Percentiles rank a stretch among this genome's conserved stretches.
These are phyloP conservation scores for Calonectria henricotiae DNA, from an alignment of 2,329 filamentous ascomycete genomes.

Conservation along the genomic window DNA sequence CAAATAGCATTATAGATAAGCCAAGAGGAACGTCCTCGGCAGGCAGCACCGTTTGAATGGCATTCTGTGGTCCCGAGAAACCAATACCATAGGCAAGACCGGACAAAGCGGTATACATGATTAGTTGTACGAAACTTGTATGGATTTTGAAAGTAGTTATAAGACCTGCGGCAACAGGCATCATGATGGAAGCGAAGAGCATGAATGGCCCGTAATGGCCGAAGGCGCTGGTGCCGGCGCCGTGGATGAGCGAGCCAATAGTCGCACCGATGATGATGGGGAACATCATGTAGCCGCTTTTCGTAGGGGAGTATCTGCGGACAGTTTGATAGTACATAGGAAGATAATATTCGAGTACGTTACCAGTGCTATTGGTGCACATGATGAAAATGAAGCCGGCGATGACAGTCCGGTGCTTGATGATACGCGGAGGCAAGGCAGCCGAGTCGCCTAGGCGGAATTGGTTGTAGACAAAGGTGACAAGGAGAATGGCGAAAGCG, in stretches of 20 bases:
- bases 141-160: slow-evolving; percentile 36
- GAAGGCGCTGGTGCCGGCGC: slow-evolving; percentile 31
- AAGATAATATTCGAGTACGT: slow-evolving; percentile 56
- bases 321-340: slow-evolving; percentile 63
- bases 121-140: slow-evolving; percentile 25
- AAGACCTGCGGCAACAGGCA: slow-evolving; percentile 32
- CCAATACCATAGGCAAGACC: slow-evolving; percentile 40
- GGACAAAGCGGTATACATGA: slow-evolving; percentile 31
- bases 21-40: slow-evolving; percentile 41
- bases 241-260: slow-evolving; percentile 36
- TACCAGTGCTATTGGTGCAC: slow-evolving; percentile 56
- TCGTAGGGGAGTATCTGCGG: slow-evolving; percentile 57
- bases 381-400: slow-evolving; percentile 56
- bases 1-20: slow-evolving; percentile 46
- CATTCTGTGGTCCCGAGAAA: slow-evolving; percentile 37
- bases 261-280: slow-evolving; percentile 41
- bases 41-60: slow-evolving; percentile 32
- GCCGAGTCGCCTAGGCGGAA: slow-evolving; percentile 45
- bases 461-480: slow-evolving; percentile 1
- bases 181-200: slow-evolving; percentile 33
- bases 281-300: slow-evolving; percentile 51
- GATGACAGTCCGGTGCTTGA: slow-evolving; percentile 59
- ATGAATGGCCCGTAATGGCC: slow-evolving; percentile 42
- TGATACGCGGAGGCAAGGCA: slow-evolving; percentile 62
- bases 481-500: not conserved